These are phyloP conservation scores for Betula pendula DNA, from an alignment of 306 rosid species.

Conservation along the genomic window DNA sequence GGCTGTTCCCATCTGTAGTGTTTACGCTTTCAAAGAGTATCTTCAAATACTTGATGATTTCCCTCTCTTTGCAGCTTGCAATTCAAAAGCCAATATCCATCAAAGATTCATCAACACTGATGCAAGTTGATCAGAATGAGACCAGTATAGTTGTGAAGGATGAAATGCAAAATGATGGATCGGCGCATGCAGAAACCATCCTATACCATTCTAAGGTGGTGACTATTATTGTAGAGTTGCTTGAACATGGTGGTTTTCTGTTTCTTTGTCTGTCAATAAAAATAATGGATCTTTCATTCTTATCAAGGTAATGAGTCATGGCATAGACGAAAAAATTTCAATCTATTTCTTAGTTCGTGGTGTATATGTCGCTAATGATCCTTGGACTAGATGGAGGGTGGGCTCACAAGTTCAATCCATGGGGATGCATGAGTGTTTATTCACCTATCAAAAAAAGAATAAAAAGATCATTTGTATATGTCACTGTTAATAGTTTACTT, in stretches of 20 bases:
- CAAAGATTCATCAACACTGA: constrained; percentile 45
- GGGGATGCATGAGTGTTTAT: neutral
- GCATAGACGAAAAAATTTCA: neutral
- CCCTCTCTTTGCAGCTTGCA: constrained; percentile 37
- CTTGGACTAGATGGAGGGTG: neutral
- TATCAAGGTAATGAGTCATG: neutral
- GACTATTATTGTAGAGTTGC: neutral
- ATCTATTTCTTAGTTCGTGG: neutral
- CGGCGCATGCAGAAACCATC: constrained; percentile 55
- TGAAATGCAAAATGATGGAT: constrained; percentile 47
- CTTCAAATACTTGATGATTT: constrained; percentile 8
- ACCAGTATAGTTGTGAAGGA: constrained; percentile 22
- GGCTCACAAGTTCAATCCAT: neutral
- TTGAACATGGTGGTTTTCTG: constrained; percentile 9
- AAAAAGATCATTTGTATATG: neutral
- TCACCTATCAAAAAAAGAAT: neutral
- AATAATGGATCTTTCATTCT: constrained; percentile 7
- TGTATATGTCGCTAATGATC: neutral
- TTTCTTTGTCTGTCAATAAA: constrained; percentile 5
- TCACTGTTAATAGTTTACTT: neutral
- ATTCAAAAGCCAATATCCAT: constrained; percentile 31
- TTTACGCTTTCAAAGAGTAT: neutral
- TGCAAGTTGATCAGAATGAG: constrained; percentile 57
- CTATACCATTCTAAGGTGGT: constrained; percentile 58
- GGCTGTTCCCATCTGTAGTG: constrained; percentile 18